Evolutionary conservation across 805 yeast genomes (phyloP).

Genomic region (Scheffersomyces ergatensis): DNA sequence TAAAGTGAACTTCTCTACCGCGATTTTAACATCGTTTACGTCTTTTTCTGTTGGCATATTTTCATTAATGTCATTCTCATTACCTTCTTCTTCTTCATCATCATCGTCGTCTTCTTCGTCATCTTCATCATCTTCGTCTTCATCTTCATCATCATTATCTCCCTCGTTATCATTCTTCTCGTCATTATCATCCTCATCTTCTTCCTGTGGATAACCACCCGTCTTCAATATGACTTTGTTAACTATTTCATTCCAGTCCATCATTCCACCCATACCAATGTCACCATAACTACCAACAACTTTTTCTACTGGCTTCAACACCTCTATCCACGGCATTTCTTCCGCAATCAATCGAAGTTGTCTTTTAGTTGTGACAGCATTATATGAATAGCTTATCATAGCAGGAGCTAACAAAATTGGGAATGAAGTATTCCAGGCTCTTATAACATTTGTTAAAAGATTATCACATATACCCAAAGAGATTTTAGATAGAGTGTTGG

Average conservation of each 20-base stretch:
- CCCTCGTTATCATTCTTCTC: slow-evolving; percentile 42
- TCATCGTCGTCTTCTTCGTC: slow-evolving; percentile 48
- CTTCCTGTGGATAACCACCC: slow-evolving; percentile 50
- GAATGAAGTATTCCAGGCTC: slow-evolving; percentile 93
- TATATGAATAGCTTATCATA: slow-evolving; percentile 91
- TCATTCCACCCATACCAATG: slow-evolving; percentile 99
- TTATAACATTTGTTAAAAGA: slow-evolving; percentile 79
- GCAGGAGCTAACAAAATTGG: slow-evolving; percentile 94
- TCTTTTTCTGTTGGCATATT: slow-evolving; percentile 1
- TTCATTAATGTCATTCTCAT: slow-evolving; percentile 16
- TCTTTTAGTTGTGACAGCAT: slow-evolving; percentile 81
- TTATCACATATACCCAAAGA: slow-evolving; percentile 92
- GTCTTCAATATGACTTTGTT: slow-evolving; percentile 76
- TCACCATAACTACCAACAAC: slow-evolving; percentile 93
- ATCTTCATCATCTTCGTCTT: slow-evolving; percentile 40
- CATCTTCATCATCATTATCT: slow-evolving; percentile 31
- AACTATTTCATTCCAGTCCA: slow-evolving; percentile 94
- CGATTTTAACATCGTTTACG: background rate
- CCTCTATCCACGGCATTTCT: slow-evolving; percentile 93
- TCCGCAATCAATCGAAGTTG: slow-evolving; percentile 75
- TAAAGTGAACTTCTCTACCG: background rate
- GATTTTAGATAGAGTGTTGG: slow-evolving; percentile 87
- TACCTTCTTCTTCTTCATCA: slow-evolving; percentile 33
- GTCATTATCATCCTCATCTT: slow-evolving; percentile 49
- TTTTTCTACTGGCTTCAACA: slow-evolving; percentile 92